phyloP scores from a whole-genome alignment of 2,329 filamentous ascomycete species.

The Penicillium olsonii region DNA sequence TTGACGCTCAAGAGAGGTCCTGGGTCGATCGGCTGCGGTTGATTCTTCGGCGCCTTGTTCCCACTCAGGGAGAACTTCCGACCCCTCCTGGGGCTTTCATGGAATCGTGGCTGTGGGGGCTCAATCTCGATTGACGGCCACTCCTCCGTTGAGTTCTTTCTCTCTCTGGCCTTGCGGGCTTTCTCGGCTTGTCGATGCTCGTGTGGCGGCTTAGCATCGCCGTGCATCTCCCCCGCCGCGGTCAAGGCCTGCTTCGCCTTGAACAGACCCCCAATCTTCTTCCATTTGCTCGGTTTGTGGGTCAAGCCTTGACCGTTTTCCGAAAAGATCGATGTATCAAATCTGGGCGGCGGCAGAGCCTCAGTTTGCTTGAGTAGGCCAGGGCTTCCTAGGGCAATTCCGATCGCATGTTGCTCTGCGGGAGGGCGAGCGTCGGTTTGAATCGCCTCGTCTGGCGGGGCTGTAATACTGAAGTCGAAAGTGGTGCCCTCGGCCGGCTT shows the following conservation, averaged over 20 bases:
- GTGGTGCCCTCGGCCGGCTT: constrained; percentile 17
- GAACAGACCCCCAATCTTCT: constrained; percentile 48
- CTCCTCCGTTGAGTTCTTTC: constrained; percentile 16
- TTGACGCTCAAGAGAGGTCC: constrained; percentile 66
- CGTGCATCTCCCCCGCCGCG: constrained; percentile 17
- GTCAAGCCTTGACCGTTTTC: constrained; percentile 6
- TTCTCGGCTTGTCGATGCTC: not conserved
- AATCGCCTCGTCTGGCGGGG: constrained; percentile 28
- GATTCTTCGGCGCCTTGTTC: constrained; percentile 5
- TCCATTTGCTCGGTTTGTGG: constrained; percentile 49
- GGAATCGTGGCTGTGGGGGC: not conserved
- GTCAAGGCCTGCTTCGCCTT: constrained; percentile 37
- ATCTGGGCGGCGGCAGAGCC: constrained; percentile 18
- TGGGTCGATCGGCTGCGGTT: constrained; percentile 12
- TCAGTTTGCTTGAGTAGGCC: constrained; percentile 33
- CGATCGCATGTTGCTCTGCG: constrained; percentile 58
- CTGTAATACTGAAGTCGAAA: constrained; percentile 35
- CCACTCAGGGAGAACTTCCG: constrained; percentile 15
- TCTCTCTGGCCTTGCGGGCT: not conserved
- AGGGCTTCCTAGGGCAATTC: constrained; percentile 74
- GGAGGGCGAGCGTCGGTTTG: constrained; percentile 16
- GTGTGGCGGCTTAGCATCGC: constrained; percentile 13
- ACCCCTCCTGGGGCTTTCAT: constrained; percentile 5
- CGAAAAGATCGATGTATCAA: constrained; percentile 15
- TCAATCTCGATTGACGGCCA: constrained; percentile 21